These are phyloP conservation scores for Lodderomyces pseudojiufengensis DNA, from an alignment of 1,139 yeast species.

Conservation along the genomic window DNA sequence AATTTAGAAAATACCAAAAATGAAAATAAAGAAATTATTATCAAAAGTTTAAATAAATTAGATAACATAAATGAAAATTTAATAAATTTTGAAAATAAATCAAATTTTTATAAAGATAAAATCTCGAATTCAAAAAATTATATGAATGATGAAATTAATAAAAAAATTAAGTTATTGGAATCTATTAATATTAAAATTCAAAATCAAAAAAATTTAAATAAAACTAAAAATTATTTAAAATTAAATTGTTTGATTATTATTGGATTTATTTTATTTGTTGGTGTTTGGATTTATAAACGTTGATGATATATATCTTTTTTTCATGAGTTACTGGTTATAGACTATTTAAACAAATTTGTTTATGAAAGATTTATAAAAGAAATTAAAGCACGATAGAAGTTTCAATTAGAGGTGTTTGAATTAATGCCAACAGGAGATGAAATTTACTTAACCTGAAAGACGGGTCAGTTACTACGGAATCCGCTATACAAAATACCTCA, in stretches of 20 bases:
- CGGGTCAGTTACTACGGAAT: too few relatives aligned
- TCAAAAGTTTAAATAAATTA: slow-evolving; percentile 26
- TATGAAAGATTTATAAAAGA: too few relatives aligned
- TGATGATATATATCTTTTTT: too few relatives aligned
- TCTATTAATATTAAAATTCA: slow-evolving; percentile 4
- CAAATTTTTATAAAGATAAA: slow-evolving; percentile 22
- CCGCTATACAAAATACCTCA: too few relatives aligned
- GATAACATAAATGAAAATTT: slow-evolving; percentile 26
- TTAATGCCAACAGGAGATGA: too few relatives aligned
- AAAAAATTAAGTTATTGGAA: slow-evolving; percentile 33
- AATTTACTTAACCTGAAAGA: too few relatives aligned
- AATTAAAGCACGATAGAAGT: too few relatives aligned
- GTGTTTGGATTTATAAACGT: background rate
- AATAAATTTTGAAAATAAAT: slow-evolving; percentile 25
- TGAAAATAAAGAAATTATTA: slow-evolving; percentile 26
- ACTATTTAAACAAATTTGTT: too few relatives aligned
- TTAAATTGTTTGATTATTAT: slow-evolving; percentile 1
- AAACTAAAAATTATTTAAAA: background rate
- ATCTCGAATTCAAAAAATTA: slow-evolving; percentile 26
- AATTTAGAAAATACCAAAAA: slow-evolving; percentile 17
- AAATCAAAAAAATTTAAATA: slow-evolving; percentile 1
- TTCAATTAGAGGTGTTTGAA: too few relatives aligned
- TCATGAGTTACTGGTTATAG: too few relatives aligned
- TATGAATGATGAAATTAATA: slow-evolving; percentile 27
- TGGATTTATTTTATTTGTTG: background rate